Evolutionary conservation across 345 rosid genomes (phyloP), one percentile per base, ranked within the genome.

Genomic region (Citrus cavaleriei): DNA sequence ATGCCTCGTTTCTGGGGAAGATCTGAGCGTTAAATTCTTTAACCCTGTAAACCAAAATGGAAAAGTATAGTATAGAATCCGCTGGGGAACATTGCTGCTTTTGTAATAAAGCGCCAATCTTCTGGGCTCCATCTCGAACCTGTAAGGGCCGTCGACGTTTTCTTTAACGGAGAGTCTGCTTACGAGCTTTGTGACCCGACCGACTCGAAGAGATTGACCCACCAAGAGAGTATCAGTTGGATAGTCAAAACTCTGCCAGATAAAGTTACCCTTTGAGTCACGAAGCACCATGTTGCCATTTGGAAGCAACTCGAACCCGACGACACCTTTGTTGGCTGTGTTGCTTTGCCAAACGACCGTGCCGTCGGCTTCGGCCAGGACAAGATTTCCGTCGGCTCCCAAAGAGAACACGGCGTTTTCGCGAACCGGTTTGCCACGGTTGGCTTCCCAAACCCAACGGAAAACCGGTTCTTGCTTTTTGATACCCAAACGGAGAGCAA

Each of bases 391-490:
- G 4, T 91, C 83, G 3, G 72, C 76, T 0, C 91, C 90, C 4
- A 93, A 74, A 10, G 84, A 69, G 24, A 93, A 68, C 0, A 91
- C 84, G 3, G 94, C 89, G 12, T 91, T 91, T 81, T 91, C 91
- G 21, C 80, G 37, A 37, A 93, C 93, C 2, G 93, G 98, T 51
- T 82, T 86, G 74, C 88, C 89, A 1, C 90, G 67, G 74, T 90
- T 91, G n/a, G 94, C 98, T 77, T 90, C 94, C 96, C 95, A 93
- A 2, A 89, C 96, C 90, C 89, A 89, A 19, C 91, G 70, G 30
- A 80, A 77, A 2, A 84, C 38, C 0, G 89, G 84, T 19, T 84
- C 86, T 16, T 90, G 84, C 28, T 77, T 73, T 35, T 30, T 74
- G 37, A 75, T 77, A 6, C 86, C 94, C 78, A 87, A 87, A 12